A percentile compares a stretch with the other conserved stretches of the same genome.
Evolutionary conservation across 163 green algal genomes (phyloP).

Genomic region (Dunaliella salina): DNA sequence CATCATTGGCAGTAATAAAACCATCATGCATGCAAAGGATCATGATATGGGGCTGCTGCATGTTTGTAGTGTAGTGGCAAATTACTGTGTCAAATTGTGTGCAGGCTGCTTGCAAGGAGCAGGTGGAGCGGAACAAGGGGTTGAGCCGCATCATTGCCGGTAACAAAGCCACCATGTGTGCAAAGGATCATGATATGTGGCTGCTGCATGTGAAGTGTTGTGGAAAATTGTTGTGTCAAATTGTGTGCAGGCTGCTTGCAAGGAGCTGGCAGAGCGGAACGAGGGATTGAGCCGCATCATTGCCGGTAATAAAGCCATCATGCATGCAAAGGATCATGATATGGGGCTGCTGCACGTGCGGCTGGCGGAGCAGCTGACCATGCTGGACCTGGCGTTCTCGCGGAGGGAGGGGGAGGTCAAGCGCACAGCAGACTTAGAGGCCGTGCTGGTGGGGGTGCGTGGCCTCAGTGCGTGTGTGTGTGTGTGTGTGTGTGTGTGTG

Average conservation of each 20-base stretch:
- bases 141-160: not conserved
- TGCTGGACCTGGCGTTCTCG: constrained; percentile 24
- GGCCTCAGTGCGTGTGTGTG: not conserved
- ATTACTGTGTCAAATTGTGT: too few species aligned
- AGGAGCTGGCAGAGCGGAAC: not conserved
- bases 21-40: not conserved
- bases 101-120: not conserved
- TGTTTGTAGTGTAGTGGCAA: too few species aligned
- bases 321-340: constrained; percentile 11
- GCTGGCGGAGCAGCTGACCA: constrained; percentile 14
- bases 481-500: not conserved
- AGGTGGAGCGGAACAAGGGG: not conserved
- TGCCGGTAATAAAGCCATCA: not conserved
- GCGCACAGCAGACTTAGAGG: not conserved
- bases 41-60: constrained; percentile 14
- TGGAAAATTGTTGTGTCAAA: too few species aligned
- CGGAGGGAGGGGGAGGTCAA: constrained; percentile 12
- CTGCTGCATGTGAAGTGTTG: not conserved
- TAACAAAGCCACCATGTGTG: not conserved
- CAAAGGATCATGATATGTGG: constrained; percentile 12
- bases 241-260: not conserved
- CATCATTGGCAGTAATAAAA: not conserved
- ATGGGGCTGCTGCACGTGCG: constrained; percentile 2
- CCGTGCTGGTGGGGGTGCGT: constrained; percentile 10
- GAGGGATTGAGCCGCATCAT: not conserved